A percentile compares a stretch with the other conserved stretches of the same genome.
These are phyloP conservation scores for Melocanna baccifera DNA, from an alignment of 176 grass and related monocot genomes.

Conservation along the genomic window DNA sequence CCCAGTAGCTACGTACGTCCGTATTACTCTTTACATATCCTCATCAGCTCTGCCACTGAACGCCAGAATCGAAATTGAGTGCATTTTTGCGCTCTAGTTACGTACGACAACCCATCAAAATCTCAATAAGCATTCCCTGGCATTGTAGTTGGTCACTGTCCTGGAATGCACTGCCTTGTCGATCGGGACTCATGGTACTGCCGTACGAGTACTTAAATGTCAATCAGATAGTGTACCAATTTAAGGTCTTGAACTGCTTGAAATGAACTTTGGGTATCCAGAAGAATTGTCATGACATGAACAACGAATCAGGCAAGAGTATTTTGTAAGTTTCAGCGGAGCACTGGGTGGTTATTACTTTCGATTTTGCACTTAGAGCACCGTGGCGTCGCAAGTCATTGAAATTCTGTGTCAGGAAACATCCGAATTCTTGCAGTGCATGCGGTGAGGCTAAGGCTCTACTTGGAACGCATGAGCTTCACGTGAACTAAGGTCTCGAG, in stretches of 20 bases:
- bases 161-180: background rate
- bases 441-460: background rate
- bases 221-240: background rate
- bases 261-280: conserved; percentile 3
- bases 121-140: conserved; percentile 35
- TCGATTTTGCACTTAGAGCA: background rate
- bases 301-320: background rate
- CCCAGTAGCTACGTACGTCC: no score
- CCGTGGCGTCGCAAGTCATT: background rate
- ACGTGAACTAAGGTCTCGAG: background rate
- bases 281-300: background rate
- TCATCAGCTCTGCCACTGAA: conserved; percentile 81
- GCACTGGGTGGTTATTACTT: background rate
- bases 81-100: conserved; percentile 72
- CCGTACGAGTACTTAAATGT: background rate
- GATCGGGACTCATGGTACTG: background rate
- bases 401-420: background rate
- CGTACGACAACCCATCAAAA: background rate
- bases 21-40: no score
- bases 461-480: background rate
- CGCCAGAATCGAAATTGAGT: conserved; percentile 90
- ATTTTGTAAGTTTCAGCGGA: background rate
- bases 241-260: background rate
- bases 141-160: background rate
- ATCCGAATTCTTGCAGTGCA: background rate